phyloP scores from a whole-genome alignment of 139 green algal genomes.

The Coelastrella sp. region DNA sequence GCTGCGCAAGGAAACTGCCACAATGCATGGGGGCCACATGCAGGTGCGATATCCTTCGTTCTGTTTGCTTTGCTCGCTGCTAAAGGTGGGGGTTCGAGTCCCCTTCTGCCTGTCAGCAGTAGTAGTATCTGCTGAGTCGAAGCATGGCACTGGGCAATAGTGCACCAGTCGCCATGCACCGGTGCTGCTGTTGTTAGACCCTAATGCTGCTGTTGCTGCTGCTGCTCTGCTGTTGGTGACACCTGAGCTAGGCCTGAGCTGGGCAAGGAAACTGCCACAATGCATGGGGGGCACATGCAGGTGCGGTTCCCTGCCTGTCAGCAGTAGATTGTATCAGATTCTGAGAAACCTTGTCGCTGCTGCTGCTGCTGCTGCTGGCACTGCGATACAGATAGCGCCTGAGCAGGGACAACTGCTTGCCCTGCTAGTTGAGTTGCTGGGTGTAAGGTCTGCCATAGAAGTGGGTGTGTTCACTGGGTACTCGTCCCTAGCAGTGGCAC shows the following conservation, averaged over 20 bases:
- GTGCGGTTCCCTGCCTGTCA: not conserved
- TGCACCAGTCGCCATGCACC: too few relatives aligned
- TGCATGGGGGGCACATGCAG: constrained; percentile 54
- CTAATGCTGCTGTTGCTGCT: too few relatives aligned
- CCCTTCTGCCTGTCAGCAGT: too few relatives aligned
- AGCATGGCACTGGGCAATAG: too few relatives aligned
- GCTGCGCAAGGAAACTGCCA: constrained; percentile 74
- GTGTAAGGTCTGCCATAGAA: constrained; percentile 70
- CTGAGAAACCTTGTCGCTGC: not conserved
- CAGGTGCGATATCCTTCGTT: not conserved
- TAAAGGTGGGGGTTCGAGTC: too few relatives aligned
- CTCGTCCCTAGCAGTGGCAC: constrained; percentile 79
- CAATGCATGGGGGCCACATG: constrained; percentile 49
- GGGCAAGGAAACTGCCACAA: constrained; percentile 68
- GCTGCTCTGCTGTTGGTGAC: too few relatives aligned
- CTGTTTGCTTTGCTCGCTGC: too few relatives aligned
- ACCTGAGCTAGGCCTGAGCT: constrained; percentile 44
- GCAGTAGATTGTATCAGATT: not conserved
- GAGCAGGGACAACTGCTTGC: constrained; percentile 89
- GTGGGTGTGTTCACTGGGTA: constrained; percentile 93
- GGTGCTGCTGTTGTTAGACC: too few relatives aligned
- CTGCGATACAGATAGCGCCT: constrained; percentile 65
- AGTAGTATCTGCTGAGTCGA: too few relatives aligned
- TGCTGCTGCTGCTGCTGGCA: not conserved
- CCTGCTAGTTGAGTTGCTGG: constrained; percentile 78